Evolutionary conservation across 345 rosid genomes (phyloP).

Genomic region (Boechera divaricarpa): DNA sequence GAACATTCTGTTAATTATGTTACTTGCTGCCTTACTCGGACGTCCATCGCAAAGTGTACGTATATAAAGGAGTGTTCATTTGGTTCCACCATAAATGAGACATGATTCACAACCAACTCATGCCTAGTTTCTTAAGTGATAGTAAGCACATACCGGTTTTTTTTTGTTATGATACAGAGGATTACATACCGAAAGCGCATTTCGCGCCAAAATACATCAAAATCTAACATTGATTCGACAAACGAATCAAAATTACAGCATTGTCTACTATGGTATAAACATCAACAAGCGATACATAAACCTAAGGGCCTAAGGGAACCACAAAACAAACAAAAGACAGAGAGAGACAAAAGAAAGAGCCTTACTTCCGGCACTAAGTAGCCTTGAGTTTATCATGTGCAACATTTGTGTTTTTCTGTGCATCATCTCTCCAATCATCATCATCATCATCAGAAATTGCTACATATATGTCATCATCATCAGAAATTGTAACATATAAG

Average conservation of each 20-base stretch:
- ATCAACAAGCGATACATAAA: constrained; percentile 44
- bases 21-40: not conserved
- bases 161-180: constrained; percentile 8
- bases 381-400: constrained; percentile 71
- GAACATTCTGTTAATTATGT: not conserved
- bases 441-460: constrained; percentile 50
- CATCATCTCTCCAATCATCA: constrained; percentile 48
- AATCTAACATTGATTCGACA: constrained; percentile 22
- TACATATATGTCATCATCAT: constrained; percentile 50
- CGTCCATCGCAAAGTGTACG: not conserved
- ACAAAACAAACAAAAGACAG: constrained; percentile 27
- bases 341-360: constrained; percentile 4
- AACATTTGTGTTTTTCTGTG: constrained; percentile 51
- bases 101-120: constrained; percentile 9
- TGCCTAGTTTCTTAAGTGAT: constrained; percentile 6
- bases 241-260: constrained; percentile 20
- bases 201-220: constrained; percentile 15
- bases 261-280: constrained; percentile 24
- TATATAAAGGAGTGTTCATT: not conserved
- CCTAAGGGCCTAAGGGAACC: constrained; percentile 30
- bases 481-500: constrained; percentile 53
- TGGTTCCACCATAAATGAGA: not conserved
- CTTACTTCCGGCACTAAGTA: constrained; percentile 50
- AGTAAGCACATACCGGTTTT: not conserved
- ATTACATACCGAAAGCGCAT: not conserved